Base-by-base conservation (phyloP, 2,329 filamentous ascomycete genomes). In the Claviceps paspali region DNA sequence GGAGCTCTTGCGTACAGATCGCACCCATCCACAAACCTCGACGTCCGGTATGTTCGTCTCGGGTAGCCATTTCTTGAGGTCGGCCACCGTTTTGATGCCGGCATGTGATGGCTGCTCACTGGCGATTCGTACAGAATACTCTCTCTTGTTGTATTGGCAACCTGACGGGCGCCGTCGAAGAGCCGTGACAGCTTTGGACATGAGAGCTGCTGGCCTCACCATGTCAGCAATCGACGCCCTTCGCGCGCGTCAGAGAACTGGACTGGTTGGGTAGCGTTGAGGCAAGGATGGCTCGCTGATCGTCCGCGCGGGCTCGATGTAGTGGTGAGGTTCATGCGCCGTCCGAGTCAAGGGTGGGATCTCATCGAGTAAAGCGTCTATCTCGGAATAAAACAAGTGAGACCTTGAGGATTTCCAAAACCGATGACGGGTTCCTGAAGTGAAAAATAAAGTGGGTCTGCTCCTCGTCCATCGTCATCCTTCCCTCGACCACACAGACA, bases 1-100 rank as follows among this genome's bases (percentile, higher is more conserved):
- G 56, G 95, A 93, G 65, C 92, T 86, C 55, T 84, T 82, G 43
- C 88, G 73, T 42, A 94, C 78, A 4, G 84, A 88, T 44, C 83
- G 75, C 38, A 95, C 70, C 62, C 81, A 88, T 43, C 87, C 88
- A 53, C 81, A 71, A 47, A 94, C 64, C 40, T 68, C 67, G 33
- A 80, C 65, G 48, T 67, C 55, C n/a, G 57, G 47, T 29, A 63
- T 58, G 32, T 60, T 51, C 24, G 60, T 54, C 14, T 55, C 46
- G 2, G 70, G 67, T 29, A 59, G 61, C 57, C 63, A 68, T 23
- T 65, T 63, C 36, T 80, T 64, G 9, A 82, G 59, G 37, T 64
- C 62, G n/a, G 73, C 68, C 29, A 78, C 52, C 1, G 68, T 65
- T 36, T 49, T 57, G 41, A 66, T 57, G n/a, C n/a, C n/a, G 40